These are phyloP conservation scores for Colletotrichum neosansevieriae DNA, from an alignment of 2,329 filamentous ascomycete genomes.

Conservation along the genomic window DNA sequence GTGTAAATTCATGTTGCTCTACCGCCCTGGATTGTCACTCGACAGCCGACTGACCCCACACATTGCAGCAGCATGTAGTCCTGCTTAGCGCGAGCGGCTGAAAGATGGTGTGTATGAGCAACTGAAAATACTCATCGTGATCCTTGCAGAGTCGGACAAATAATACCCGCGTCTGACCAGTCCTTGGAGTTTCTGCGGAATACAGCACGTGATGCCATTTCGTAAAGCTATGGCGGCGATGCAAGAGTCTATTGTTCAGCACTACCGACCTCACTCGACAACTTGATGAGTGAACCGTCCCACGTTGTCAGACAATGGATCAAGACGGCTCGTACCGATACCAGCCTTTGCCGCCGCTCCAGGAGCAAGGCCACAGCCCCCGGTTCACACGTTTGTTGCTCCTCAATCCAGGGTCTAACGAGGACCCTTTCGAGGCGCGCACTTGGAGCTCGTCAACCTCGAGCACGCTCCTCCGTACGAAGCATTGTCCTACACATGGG, in stretches of 20 bases:
- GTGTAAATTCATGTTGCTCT: neutral
- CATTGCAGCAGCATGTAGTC: neutral
- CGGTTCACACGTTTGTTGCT: constrained; percentile 38
- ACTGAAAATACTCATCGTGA: neutral
- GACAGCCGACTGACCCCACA: neutral
- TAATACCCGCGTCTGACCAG: constrained; percentile 16
- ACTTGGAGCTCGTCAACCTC: constrained; percentile 33
- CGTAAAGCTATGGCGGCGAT: too few relatives aligned
- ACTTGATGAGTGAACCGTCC: too few relatives aligned
- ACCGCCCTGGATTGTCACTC: neutral
- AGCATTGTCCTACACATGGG: constrained; percentile 41
- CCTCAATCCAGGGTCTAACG: constrained; percentile 29
- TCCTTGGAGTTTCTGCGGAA: neutral
- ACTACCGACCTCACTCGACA: neutral
- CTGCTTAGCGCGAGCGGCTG: constrained; percentile 32
- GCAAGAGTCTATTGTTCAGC: too few relatives aligned
- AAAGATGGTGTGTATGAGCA: neutral
- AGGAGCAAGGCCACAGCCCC: constrained; percentile 24
- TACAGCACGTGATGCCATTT: constrained; percentile 6
- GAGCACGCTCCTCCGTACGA: constrained; percentile 38
- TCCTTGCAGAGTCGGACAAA: constrained; percentile 22
- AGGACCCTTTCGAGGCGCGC: constrained; percentile 36
- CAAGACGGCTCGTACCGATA: constrained; percentile 26
- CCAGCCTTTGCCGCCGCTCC: constrained; percentile 32
- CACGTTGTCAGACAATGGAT: neutral